phyloP scores from a whole-genome alignment of 495 filamentous ascomycete species.

The Talaromyces wortmannii region DNA sequence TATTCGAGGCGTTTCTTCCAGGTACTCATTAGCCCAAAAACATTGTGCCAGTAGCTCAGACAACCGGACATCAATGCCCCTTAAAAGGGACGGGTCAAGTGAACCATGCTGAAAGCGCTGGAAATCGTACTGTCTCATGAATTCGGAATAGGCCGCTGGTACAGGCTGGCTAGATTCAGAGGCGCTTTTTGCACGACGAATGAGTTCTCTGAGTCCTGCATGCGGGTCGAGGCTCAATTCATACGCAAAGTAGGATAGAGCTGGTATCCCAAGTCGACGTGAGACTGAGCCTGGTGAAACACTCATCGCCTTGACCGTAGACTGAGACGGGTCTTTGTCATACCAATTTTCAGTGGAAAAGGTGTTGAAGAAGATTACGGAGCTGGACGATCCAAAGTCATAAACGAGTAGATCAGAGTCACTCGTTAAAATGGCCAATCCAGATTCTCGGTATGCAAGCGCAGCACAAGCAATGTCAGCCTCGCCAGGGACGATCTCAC shows the following conservation, averaged over 20 bases:
- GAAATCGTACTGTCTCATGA: constrained; percentile 33
- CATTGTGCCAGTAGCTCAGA: constrained; percentile 31
- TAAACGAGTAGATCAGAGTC: constrained; percentile 73
- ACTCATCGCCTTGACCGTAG: constrained; percentile 26
- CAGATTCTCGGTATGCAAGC: constrained; percentile 34
- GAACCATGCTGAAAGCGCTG: constrained; percentile 2
- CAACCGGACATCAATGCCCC: constrained; percentile 23
- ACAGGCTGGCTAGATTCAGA: constrained; percentile 1
- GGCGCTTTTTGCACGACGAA: constrained; percentile 18
- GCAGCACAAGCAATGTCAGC: constrained; percentile 63
- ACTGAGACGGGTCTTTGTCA: constrained; percentile 7
- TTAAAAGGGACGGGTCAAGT: neutral
- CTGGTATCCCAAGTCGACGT: constrained; percentile 25
- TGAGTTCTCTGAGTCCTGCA: constrained; percentile 19
- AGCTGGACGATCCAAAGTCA: constrained; percentile 49
- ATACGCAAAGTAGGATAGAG: constrained; percentile 27
- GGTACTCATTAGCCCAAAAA: constrained; percentile 7
- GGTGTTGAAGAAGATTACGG: constrained; percentile 53
- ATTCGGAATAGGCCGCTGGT: constrained; percentile 26
- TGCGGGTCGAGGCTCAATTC: constrained; percentile 19
- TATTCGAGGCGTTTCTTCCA: constrained; percentile 24
- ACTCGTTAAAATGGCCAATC: constrained; percentile 52
- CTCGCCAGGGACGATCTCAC: constrained; percentile 58
- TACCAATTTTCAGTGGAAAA: constrained; percentile 16
- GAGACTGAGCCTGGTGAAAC: constrained; percentile 29